phyloP scores from a whole-genome alignment of 2,329 filamentous ascomycete species.

The Lachnellula subtilissima region DNA sequence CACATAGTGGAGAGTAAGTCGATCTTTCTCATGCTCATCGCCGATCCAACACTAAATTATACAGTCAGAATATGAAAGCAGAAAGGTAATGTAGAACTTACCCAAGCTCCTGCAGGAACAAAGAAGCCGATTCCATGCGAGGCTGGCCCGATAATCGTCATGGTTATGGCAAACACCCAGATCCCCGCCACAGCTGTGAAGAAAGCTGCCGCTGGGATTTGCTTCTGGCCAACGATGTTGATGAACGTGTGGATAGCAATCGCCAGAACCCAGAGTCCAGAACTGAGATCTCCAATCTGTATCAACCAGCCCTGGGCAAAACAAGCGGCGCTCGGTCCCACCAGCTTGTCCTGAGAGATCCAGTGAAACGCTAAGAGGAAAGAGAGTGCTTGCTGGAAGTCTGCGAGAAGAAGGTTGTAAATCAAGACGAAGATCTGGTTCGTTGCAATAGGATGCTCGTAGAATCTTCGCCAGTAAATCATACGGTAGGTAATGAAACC shows the following conservation, averaged over 20 bases:
- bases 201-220: conserved; percentile 39
- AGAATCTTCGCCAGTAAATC: conserved; percentile 35
- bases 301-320: conserved; percentile 52
- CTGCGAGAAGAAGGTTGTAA: conserved; percentile 43
- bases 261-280: conserved; percentile 48
- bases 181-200: conserved; percentile 17
- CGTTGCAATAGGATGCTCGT: conserved; percentile 26
- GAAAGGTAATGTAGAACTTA: conserved; percentile 21
- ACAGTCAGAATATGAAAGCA: neutral
- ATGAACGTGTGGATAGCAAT: conserved; percentile 52
- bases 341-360: conserved; percentile 40
- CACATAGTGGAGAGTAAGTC: conserved; percentile 46
- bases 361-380: conserved; percentile 44
- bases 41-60: conserved; percentile 47
- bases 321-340: conserved; percentile 42
- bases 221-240: conserved; percentile 42
- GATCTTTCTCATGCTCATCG: conserved; percentile 39
- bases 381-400: conserved; percentile 30
- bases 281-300: conserved; percentile 48
- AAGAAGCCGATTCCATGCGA: conserved; percentile 41
- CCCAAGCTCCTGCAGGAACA: conserved; percentile 48
- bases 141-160: conserved; percentile 38
- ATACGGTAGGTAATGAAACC: conserved; percentile 43
- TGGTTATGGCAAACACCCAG: conserved; percentile 39
- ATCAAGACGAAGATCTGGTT: conserved; percentile 53